A percentile compares a stretch with the other conserved stretches of the same genome.
These are phyloP conservation scores for Coemansia sp. DNA, from an alignment of 192 early-diverging fungal genomes.

Conservation along the genomic window DNA sequence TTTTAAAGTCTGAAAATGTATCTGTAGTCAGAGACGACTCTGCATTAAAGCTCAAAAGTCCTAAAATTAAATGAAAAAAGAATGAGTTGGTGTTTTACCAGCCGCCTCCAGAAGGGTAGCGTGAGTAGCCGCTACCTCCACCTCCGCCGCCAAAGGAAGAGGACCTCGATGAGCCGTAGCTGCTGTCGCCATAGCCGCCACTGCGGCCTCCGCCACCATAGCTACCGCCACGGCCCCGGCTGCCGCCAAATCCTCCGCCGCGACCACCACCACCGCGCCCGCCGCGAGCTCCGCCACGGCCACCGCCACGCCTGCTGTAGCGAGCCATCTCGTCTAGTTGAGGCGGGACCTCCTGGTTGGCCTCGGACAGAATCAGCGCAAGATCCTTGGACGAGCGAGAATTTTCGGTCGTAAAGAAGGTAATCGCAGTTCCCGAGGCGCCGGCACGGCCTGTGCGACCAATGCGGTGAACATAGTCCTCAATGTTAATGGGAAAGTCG, in stretches of 20 bases:
- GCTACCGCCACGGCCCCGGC: conserved; percentile 18
- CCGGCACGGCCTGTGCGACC: conserved; percentile 97
- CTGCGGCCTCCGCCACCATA: conserved; percentile 23
- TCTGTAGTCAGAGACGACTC: background rate
- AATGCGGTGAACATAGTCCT: conserved; percentile 91
- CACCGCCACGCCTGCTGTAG: conserved; percentile 56
- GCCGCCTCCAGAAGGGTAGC: conserved; percentile 18
- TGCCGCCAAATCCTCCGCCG: conserved; percentile 17
- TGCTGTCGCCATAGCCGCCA: conserved; percentile 8
- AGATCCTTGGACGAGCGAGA: conserved; percentile 78
- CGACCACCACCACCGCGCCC: conserved; percentile 18
- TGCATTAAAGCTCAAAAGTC: background rate
- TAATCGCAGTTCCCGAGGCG: conserved; percentile 81
- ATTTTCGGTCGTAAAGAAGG: conserved; percentile 91
- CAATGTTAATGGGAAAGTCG: conserved; percentile 88
- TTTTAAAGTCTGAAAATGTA: conserved; percentile 42
- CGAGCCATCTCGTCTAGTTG: conserved; percentile 70
- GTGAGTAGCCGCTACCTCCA: conserved; percentile 21
- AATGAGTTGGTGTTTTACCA: background rate
- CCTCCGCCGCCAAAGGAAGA: background rate
- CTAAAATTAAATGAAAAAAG: background rate
- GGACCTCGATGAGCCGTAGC: conserved; percentile 4
- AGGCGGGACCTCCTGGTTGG: conserved; percentile 83
- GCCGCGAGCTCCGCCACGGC: conserved; percentile 26
- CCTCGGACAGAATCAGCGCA: conserved; percentile 83